Conservation (phyloP, 2,329 filamentous ascomycete genomes). For the Aurifilum marmelostoma region DNA sequence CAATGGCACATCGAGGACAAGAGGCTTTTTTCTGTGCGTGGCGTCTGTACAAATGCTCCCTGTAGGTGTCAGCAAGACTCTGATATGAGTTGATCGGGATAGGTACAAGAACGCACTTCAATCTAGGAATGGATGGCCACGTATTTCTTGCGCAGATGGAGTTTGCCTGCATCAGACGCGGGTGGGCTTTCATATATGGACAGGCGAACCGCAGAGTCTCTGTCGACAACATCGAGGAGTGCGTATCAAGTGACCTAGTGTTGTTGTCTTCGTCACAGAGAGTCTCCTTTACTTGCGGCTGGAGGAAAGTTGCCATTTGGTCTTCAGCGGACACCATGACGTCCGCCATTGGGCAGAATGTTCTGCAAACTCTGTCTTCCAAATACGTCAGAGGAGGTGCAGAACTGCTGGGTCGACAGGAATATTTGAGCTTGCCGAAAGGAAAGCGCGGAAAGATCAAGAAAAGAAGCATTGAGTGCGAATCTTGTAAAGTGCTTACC, state of each 20-base stretch:
- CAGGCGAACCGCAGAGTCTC: constrained; percentile 7
- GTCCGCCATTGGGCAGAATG: background rate
- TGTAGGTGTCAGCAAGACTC: background rate
- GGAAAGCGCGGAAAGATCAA: too few relatives aligned
- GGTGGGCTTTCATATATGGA: constrained; percentile 11
- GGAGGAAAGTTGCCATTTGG: background rate
- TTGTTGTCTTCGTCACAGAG: background rate
- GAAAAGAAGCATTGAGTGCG: too few relatives aligned
- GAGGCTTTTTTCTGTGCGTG: constrained; percentile 7
- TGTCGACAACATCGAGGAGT: background rate
- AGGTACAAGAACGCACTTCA: constrained; percentile 3
- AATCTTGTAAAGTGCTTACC: background rate
- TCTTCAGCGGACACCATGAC: background rate
- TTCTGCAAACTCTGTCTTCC: background rate
- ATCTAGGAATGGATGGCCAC: constrained; percentile 12
- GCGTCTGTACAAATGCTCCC: constrained; percentile 15
- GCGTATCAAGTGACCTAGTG: background rate
- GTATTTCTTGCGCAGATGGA: constrained; percentile 7
- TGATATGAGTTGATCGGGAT: background rate
- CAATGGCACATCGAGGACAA: constrained; percentile 5
- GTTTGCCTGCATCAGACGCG: constrained; percentile 1
- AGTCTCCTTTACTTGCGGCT: background rate
- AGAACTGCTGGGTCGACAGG: too few relatives aligned
- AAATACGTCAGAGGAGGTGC: too few relatives aligned
- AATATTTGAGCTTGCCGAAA: too few relatives aligned